Evolutionary conservation across 129 eudicot species (phyloP), one percentile per base, ranked within the genome.

Genomic region (Pittosporum tobira): DNA sequence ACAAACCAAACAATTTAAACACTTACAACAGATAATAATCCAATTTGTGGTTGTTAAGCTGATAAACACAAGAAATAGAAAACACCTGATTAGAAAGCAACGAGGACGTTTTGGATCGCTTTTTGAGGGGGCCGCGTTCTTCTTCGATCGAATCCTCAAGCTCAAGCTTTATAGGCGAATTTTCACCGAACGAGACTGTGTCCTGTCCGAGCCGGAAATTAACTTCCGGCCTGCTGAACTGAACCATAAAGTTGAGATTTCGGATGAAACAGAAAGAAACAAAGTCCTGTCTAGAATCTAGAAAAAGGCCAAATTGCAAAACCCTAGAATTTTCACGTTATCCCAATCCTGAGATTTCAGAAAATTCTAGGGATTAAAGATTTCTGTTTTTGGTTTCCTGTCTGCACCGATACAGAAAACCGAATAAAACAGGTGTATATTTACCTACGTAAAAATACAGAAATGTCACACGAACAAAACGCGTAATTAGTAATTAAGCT

Each of bases 81-180:
- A 5, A 25, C 8, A 78, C 83, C 79, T 73, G 79, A 77, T 62
- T 25, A 48, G 16, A 30, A 64, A 6, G 59, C 15, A 50, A 50
- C n/a, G 58, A 52, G 20, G 66, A 64, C 27, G 60, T 55, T 22
- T 65, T 69, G 24, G 59, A 59, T 22, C 78, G 71, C 43, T 78
- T 78, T 19, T 25, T 3, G 30, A 73, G 49, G 13, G 75, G 67
- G 0, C 79, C 79, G 22, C 63, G 55, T 36, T 53, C 70, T 25
- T 73, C 83, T 26, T 73, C 72, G 2, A 70, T 38, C 11, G 68
- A 51, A 67, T 77, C 78, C 47, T 72, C 75, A 54, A 76, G 43
- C 62, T 71, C 66, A 36, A 64, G 59, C 46, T 71, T 71, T 69
- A 55, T 63, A 57, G 71, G 27, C 44, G 38, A 24, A 4, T 18